Percentiles rank a stretch among this genome's conserved stretches.
Evolutionary conservation across 345 rosid genomes (phyloP).

Genomic region (Turnera subulata): DNA sequence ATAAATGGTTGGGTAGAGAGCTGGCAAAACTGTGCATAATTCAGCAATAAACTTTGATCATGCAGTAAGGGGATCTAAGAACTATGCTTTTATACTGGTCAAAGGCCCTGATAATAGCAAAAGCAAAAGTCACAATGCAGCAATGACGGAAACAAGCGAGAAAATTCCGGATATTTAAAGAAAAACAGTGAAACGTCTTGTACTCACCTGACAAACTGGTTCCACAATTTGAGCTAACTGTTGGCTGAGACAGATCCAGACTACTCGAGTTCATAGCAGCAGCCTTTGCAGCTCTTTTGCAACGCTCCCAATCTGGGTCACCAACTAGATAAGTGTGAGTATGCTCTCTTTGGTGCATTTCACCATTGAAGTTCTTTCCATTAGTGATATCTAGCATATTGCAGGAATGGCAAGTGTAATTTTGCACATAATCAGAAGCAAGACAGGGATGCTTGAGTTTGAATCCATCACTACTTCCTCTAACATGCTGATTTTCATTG

Average conservation of each 20-base stretch:
- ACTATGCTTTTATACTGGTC: too few species aligned
- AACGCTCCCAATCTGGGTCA: slow-evolving; percentile 47
- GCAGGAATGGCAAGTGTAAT: slow-evolving; percentile 39
- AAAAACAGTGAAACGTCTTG: background rate
- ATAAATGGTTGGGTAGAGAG: too few species aligned
- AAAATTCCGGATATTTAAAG: too few species aligned
- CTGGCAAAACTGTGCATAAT: too few species aligned
- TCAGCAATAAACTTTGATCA: too few species aligned
- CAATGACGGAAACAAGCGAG: too few species aligned
- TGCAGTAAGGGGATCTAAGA: too few species aligned
- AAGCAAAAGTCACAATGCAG: too few species aligned
- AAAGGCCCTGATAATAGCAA: too few species aligned
- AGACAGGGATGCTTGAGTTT: slow-evolving; percentile 56
- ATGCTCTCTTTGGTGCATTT: slow-evolving; percentile 9
- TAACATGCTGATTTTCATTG: slow-evolving; percentile 11
- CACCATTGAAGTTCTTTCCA: slow-evolving; percentile 12
- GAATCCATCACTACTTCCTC: slow-evolving; percentile 12
- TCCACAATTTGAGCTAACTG: slow-evolving; percentile 25
- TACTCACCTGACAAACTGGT: slow-evolving; percentile 32
- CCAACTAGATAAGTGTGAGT: slow-evolving; percentile 30
- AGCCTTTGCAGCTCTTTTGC: slow-evolving; percentile 41
- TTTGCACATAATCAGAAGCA: slow-evolving; percentile 32
- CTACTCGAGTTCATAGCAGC: slow-evolving; percentile 43
- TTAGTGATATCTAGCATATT: slow-evolving; percentile 1
- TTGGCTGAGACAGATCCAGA: slow-evolving; percentile 17